Conservation (phyloP, 257 asterid genomes). For the Salvia rosmarinus region DNA sequence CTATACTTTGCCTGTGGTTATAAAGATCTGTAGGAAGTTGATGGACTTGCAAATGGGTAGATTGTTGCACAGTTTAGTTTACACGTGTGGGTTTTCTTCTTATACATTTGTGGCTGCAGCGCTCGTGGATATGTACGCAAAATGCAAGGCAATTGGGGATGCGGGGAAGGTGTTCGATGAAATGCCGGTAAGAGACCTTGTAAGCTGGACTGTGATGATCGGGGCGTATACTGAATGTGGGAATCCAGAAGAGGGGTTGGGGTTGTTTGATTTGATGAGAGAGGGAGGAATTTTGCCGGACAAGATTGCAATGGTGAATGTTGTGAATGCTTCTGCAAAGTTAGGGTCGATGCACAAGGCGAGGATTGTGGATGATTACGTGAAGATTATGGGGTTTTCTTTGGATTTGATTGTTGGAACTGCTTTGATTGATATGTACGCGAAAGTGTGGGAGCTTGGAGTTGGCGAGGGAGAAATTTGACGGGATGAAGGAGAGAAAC, state of each 20-base stretch:
- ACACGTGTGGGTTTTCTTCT: slow-evolving; percentile 45
- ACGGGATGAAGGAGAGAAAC: slow-evolving; percentile 46
- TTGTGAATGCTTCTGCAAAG: slow-evolving; percentile 60
- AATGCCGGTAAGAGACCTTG: slow-evolving; percentile 56
- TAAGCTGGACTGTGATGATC: slow-evolving; percentile 65
- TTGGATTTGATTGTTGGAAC: slow-evolving; percentile 57
- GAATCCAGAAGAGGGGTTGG: slow-evolving; percentile 46
- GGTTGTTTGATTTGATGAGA: slow-evolving; percentile 54
- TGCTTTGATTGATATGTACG: slow-evolving; percentile 59
- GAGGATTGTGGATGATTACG: slow-evolving; percentile 43
- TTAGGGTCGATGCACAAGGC: slow-evolving; percentile 59
- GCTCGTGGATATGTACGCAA: slow-evolving; percentile 59
- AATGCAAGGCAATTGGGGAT: slow-evolving; percentile 46
- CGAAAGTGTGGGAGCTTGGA: slow-evolving; percentile 59
- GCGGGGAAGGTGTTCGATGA: slow-evolving; percentile 50
- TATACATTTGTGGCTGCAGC: slow-evolving; percentile 47
- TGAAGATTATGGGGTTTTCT: slow-evolving; percentile 30
- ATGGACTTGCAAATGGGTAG: slow-evolving; percentile 48
- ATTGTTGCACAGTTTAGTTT: slow-evolving; percentile 48
- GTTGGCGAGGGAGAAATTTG: slow-evolving; percentile 52
- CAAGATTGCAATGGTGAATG: slow-evolving; percentile 53
- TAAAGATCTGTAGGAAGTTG: slow-evolving; percentile 51
- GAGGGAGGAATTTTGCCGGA: slow-evolving; percentile 50
- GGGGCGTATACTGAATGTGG: slow-evolving; percentile 66
- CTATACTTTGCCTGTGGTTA: slow-evolving; percentile 56